Percentiles rank a stretch among this genome's conserved stretches.
Conservation (phyloP, 139 green algal genomes). For the Astrephomene gubernaculifera region DNA sequence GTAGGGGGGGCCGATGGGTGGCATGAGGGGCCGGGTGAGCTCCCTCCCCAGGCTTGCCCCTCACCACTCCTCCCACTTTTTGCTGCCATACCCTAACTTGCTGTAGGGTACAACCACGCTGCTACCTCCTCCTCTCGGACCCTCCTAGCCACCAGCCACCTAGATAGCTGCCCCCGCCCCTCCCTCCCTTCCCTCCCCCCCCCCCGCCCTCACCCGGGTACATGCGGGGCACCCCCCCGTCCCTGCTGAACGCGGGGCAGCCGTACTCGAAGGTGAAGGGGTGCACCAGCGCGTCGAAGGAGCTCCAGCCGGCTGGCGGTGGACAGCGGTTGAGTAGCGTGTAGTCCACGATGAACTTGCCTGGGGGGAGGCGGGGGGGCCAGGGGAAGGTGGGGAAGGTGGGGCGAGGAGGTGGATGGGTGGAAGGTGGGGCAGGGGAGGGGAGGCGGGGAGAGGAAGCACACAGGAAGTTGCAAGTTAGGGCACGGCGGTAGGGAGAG, state of each 20-base stretch:
- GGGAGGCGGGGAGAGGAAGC: too few species aligned
- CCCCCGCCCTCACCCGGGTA: conserved; percentile 15
- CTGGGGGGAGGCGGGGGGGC: neutral
- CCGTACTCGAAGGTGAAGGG: conserved; percentile 46
- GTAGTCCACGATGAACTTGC: conserved; percentile 47
- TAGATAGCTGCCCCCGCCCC: neutral
- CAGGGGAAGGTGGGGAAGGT: neutral
- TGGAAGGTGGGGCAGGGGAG: too few species aligned
- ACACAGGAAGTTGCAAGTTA: too few species aligned
- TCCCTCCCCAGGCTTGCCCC: too few species aligned
- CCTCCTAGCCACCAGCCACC: too few species aligned
- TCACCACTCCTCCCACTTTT: neutral
- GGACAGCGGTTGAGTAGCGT: conserved; percentile 11
- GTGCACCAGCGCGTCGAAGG: conserved; percentile 27
- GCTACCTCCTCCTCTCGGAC: too few species aligned
- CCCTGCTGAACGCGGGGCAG: conserved; percentile 29
- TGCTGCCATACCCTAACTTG: too few species aligned
- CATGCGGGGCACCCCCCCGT: neutral
- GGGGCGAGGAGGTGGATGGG: neutral
- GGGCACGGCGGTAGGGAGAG: too few species aligned
- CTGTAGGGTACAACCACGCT: too few species aligned
- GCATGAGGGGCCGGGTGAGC: too few species aligned
- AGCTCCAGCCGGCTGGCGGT: neutral
- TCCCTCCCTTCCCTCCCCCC: neutral
- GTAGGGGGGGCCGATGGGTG: neutral